phyloP scores from a whole-genome alignment of 306 rosid genomes.

The Dryas alaskensis region DNA sequence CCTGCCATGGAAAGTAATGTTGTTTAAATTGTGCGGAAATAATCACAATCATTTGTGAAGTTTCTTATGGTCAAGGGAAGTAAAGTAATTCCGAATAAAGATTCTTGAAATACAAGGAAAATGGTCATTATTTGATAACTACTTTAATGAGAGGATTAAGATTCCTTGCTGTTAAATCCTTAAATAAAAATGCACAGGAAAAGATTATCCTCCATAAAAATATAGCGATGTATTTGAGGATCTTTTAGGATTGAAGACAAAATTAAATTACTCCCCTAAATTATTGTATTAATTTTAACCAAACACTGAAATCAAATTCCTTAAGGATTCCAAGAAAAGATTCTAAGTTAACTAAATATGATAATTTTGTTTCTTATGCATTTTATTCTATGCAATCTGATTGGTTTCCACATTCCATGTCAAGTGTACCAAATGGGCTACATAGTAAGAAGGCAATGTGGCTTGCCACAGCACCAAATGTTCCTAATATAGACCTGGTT shows the following conservation, averaged over 20 bases:
- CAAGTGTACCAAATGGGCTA: background rate
- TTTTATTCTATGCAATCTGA: background rate
- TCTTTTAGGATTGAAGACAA: background rate
- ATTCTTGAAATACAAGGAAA: too few species aligned
- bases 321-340: background rate
- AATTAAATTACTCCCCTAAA: too few species aligned
- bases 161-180: too few species aligned
- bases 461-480: background rate
- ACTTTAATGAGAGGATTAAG: too few species aligned
- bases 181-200: too few species aligned
- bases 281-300: too few species aligned
- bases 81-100: too few species aligned
- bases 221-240: conserved; percentile 18
- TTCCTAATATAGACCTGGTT: background rate
- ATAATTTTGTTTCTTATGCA: background rate
- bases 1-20: too few species aligned
- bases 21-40: too few species aligned
- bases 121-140: too few species aligned
- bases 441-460: background rate
- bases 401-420: background rate
- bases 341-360: background rate
- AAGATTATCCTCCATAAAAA: background rate
- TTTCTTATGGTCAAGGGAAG: too few species aligned
- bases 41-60: too few species aligned
- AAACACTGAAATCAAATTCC: background rate